Evolutionary conservation across 768 basidiomycete genomes (phyloP), one percentile per base, ranked within the genome.

Genomic region (Kwoniella sp.): DNA sequence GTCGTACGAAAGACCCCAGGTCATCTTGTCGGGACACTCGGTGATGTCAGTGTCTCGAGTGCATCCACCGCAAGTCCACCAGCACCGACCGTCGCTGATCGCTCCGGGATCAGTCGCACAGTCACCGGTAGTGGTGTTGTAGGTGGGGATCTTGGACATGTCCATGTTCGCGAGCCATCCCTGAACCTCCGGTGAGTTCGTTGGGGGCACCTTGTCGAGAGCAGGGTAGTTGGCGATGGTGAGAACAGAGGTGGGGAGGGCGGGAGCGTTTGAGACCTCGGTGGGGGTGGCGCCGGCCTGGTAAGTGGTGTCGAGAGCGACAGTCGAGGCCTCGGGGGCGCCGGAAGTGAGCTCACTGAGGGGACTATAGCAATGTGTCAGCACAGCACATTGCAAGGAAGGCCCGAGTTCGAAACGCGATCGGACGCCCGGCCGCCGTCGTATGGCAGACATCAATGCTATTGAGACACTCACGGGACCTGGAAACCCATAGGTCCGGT

Each of bases 41-140:
- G 80, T 80, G 62, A 91, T 79, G 67, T 90, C 89, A 1, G 80
- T 80, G n/a, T 74, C 56, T 15, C 81, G 78, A 25, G 69, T 82
- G 75, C 87, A 88, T 31, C 84, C 83, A 62, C 82, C 80, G 65
- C 86, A 88, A 10, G 85, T 85, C 86, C 85, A 88, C 87, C 87
- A 88, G 74, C 86, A 87, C 22, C 81, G 77, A 9, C 69, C 74
- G 5, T 86, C 83, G 7, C 77, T 73, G 28, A 78, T 78, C 8
- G 81, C 83, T 1, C 79, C 80, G 7, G 64, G 71, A 67, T 87
- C 86, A 31, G 80, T 78, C 1, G 81, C 69, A 67, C 87, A 89
- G 10, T 55, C 53, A 34, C 70, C 68, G 39, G 67, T 62, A 5
- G 70, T 69, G 10, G 41, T 34, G 33, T 50, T 46, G 47, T 62